Base-by-base conservation (phyloP, 2,329 filamentous ascomycete species). In the Talaromyces sp. region DNA sequence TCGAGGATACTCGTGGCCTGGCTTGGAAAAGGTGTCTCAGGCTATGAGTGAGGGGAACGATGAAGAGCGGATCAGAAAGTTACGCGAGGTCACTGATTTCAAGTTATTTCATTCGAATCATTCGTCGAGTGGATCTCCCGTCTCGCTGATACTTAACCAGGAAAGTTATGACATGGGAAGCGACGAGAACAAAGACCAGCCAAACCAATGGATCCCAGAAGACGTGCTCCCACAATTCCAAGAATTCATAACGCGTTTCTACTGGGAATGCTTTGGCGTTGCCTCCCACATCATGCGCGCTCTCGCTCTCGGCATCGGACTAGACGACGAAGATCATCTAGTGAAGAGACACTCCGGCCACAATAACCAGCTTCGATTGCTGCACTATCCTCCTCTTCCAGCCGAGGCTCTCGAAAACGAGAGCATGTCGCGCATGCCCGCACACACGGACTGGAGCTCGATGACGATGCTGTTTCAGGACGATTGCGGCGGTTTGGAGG, bases 311-410 rank as follows among this genome's bases (percentile, higher is more conserved):
- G 81, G 82, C 1, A 67, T 85, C 44, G 77, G 75, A 3, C 71
- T 85, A 2, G 72, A 77, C 0, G 75, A 81, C 56, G 76, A 80
- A 57, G 72, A 73, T 17, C 75, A 78, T 63, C 70, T 84, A n/a
- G 65, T 79, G 3, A 70, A 71, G 22, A 78, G 82, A 52, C 85
- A 88, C 70, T 80, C 78, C 36, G 81, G 81, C 0, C 77, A 82
- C 61, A 82, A 85, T 65, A 85, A 86, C 64, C 85, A 87, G 63
- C 74, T 88, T 10, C 80, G 86, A 1, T 71, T 89, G 28, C 73
- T 88, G 17, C 85, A 88, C 68, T 88, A 85, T 63, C 82, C 83
- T 0, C 73, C 79, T 2, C 73, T 84, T 4, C 74, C 78, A 28
- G 77, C 77, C 5, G 72, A 74, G 33, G 76, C 75, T 39, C 69